Evolutionary conservation across 257 asterid species (phyloP), one percentile per base, ranked within the genome.

Genomic region (Eucommia ulmoides): DNA sequence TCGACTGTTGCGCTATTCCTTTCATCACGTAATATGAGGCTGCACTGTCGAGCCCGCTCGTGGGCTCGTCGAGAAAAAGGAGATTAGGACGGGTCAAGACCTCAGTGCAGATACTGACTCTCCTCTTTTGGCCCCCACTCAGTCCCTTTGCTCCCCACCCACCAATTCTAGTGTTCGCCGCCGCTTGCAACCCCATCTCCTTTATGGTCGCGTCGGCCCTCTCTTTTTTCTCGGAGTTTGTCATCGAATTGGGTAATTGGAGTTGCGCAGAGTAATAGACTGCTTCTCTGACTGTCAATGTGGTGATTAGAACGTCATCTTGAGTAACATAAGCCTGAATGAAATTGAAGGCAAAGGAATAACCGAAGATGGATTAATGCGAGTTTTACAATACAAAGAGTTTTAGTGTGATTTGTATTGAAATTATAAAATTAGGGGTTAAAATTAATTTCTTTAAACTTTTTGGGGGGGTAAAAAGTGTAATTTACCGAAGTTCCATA

Each of bases 311-410:
- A n/a, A n/a, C n/a, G n/a, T n/a, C n/a, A n/a, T n/a, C 65, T 52
- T 67, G 68, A 22, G 73, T 67, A 20, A 61, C 65, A n/a, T 67
- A 67, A 0, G 73, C 73, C 73, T 66, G 58, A 49, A 41, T 55
- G 18, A 23, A 41, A 33, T 19, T 38, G 44, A n/a, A 54, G 21
- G 12, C 24, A 24, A 53, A 11, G 46, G 49, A 12, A 9, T n/a
- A n/a, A n/a, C n/a, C n/a, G n/a, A n/a, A n/a, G n/a, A n/a, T n/a
- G n/a, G n/a, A n/a, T n/a, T n/a, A n/a, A n/a, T n/a, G n/a, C n/a
- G n/a, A n/a, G n/a, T n/a, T n/a, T n/a, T n/a, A n/a, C n/a, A n/a
- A n/a, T n/a, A n/a, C n/a, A n/a, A n/a, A n/a, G n/a, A n/a, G n/a
- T n/a, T n/a, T n/a, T n/a, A n/a, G n/a, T n/a, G n/a, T n/a, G n/a